Conservation (phyloP, 1,284 basidiomycete genomes). For the Puccinia hordei region DNA sequence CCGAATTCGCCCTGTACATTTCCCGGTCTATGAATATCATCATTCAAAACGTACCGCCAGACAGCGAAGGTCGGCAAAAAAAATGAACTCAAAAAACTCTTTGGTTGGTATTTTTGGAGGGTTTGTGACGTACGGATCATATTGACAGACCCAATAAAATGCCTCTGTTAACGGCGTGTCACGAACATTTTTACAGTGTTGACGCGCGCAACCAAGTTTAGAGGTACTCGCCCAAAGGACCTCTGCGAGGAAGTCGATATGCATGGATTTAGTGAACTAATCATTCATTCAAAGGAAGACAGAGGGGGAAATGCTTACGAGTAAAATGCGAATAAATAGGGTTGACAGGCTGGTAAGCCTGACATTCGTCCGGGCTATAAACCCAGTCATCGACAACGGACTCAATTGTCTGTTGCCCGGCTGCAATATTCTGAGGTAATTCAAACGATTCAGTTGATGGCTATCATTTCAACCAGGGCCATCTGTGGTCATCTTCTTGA, state of each 20-base stretch:
- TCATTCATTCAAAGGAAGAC: background rate
- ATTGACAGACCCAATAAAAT: constrained; percentile 14
- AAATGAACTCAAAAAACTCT: background rate
- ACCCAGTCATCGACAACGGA: constrained; percentile 22
- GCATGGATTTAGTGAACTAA: too few relatives aligned
- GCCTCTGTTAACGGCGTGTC: background rate
- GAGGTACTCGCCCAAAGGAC: background rate
- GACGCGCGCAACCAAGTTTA: background rate
- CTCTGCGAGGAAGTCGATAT: background rate
- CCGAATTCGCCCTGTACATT: constrained; percentile 5
- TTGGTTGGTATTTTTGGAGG: background rate
- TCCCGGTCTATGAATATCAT: background rate
- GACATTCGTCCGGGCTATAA: background rate
- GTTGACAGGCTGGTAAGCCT: background rate
- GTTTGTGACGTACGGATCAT: background rate
- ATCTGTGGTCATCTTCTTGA: background rate
- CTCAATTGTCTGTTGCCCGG: background rate
- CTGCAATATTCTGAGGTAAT: constrained; percentile 28
- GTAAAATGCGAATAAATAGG: constrained; percentile 20
- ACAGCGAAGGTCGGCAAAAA: too few relatives aligned
- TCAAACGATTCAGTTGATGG: background rate
- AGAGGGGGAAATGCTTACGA: constrained; percentile 4
- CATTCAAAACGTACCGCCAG: background rate
- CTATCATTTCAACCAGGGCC: background rate
- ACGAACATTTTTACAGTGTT: background rate